Conservation (phyloP, 2,329 filamentous ascomycete genomes). For the Pseudogymnoascus sp. region DNA sequence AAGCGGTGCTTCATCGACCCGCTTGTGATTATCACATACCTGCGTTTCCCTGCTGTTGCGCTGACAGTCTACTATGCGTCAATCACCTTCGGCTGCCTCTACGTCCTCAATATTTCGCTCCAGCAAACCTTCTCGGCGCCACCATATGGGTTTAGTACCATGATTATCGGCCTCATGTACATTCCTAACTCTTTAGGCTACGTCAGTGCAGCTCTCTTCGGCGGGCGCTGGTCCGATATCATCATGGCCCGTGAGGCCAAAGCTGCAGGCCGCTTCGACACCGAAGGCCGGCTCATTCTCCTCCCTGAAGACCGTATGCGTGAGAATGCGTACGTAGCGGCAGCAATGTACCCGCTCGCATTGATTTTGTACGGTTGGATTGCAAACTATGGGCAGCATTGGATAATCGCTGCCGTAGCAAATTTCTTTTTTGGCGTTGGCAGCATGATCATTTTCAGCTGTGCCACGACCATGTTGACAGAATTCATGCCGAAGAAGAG, state of each 20-base stretch:
- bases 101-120: conserved; percentile 69
- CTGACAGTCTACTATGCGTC: conserved; percentile 67
- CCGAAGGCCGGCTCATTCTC: conserved; percentile 56
- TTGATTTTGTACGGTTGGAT: conserved; percentile 75
- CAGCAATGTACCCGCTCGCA: conserved; percentile 59
- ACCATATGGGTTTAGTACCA: conserved; percentile 61
- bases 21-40: conserved; percentile 59
- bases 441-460: conserved; percentile 55
- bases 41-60: conserved; percentile 66
- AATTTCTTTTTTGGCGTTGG: conserved; percentile 69
- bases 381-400: conserved; percentile 52
- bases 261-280: conserved; percentile 61
- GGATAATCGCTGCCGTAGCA: conserved; percentile 54
- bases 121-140: conserved; percentile 57
- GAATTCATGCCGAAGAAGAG: conserved; percentile 70
- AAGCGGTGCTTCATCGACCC: conserved; percentile 64
- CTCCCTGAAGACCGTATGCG: conserved; percentile 74
- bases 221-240: conserved; percentile 68
- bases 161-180: conserved; percentile 68
- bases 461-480: conserved; percentile 68
- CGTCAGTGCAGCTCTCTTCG: conserved; percentile 57
- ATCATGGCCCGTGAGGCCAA: conserved; percentile 73
- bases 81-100: conserved; percentile 67
- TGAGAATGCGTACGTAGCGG: conserved; percentile 73
- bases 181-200: conserved; percentile 71